Conservation (phyloP, 2,329 filamentous ascomycete species). For the Hansfordia pulvinata region DNA sequence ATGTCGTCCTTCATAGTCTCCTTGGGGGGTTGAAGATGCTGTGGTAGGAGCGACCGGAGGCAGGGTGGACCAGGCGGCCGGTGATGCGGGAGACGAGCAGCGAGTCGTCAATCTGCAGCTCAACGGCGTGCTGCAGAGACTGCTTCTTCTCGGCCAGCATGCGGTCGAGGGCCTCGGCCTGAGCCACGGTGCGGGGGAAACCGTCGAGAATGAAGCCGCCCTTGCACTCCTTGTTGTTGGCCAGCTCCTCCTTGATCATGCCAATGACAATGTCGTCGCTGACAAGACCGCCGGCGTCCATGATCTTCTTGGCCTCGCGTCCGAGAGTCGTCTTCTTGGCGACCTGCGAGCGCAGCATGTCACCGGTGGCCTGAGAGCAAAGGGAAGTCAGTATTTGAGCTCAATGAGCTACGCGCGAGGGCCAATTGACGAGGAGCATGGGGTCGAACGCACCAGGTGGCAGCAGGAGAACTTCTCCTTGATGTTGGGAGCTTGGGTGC, state of each 20-base stretch:
- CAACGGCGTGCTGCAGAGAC: conserved; percentile 85
- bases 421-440: not conserved
- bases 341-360: conserved; percentile 98
- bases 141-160: conserved; percentile 74
- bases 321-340: conserved; percentile 93
- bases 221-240: conserved; percentile 88
- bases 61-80: conserved; percentile 87
- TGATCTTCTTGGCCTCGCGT: conserved; percentile 98
- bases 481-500: conserved; percentile 94
- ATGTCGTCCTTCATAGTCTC: conserved; percentile 87
- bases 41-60: conserved; percentile 94
- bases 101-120: conserved; percentile 91
- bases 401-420: not conserved
- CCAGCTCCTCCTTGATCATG: conserved; percentile 98
- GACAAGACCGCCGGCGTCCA: conserved; percentile 95
- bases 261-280: conserved; percentile 98
- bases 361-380: conserved; percentile 71
- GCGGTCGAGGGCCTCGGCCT: conserved; percentile 85
- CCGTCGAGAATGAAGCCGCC: conserved; percentile 98
- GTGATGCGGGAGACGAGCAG: conserved; percentile 94
- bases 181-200: conserved; percentile 91
- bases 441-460: conserved; percentile 64
- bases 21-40: conserved; percentile 99
- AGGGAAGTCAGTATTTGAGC: conserved; percentile 1
- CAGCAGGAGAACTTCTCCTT: conserved; percentile 97